Evolutionary conservation across 768 basidiomycete species (phyloP).

Genomic region (Leucosporidium yakuticum): DNA sequence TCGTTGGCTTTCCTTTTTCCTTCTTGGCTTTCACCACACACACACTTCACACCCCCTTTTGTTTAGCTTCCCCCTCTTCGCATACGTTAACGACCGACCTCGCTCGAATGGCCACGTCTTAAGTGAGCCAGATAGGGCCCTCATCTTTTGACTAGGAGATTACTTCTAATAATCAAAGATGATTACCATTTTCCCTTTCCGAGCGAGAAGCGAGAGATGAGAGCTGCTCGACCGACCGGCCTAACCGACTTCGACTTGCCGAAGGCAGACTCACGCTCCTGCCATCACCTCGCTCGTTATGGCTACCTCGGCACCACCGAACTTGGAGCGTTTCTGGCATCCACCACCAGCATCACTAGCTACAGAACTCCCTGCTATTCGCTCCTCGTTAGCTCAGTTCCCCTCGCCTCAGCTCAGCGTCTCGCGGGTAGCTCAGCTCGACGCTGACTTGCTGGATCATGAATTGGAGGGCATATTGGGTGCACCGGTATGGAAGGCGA

Average conservation of each 20-base stretch:
- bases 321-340: conserved; percentile 26
- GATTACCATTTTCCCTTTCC: too few relatives aligned
- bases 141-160: neutral
- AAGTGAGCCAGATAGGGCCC: neutral
- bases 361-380: conserved; percentile 3
- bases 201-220: neutral
- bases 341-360: conserved; percentile 6
- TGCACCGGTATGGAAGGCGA: conserved; percentile 69
- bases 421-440: conserved; percentile 80
- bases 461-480: conserved; percentile 75
- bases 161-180: too few relatives aligned
- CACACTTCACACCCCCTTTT: neutral
- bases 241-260: neutral
- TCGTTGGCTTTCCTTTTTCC: too few relatives aligned
- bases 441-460: conserved; percentile 81
- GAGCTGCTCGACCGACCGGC: neutral
- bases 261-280: neutral
- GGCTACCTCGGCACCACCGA: neutral
- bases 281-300: neutral
- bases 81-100: neutral
- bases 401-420: conserved; percentile 38
- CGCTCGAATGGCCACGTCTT: neutral
- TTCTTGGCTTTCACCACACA: neutral
- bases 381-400: conserved; percentile 1
- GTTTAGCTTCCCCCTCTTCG: neutral